Evolutionary conservation across 2,329 filamentous ascomycete species (phyloP), one percentile per base, ranked within the genome.

Genomic region (Teratosphaeria gauchensis): DNA sequence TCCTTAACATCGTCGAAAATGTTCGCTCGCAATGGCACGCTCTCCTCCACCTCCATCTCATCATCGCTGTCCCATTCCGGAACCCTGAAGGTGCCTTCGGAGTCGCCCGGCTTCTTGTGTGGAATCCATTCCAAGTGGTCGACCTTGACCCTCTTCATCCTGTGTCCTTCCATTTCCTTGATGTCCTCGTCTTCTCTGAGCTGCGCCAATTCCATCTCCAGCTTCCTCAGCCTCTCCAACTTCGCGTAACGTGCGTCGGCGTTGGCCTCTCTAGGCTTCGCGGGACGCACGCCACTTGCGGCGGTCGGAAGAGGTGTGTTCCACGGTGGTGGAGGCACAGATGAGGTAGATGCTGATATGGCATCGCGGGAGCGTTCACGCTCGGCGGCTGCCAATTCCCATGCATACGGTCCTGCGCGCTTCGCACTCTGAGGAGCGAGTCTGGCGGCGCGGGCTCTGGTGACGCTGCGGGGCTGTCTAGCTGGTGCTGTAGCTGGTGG

Each of bases 31-130:
- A 61, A 55, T 24, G 63, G 59, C 14, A 62, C 63, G 46, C 64
- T 63, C 53, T 62, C 61, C 46, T 69, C 66, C 55, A 72, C 68
- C 59, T 70, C 68, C 63, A 72, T 71, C 61, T 71, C 68, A 31
- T 70, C 69, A 53, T 71, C 69, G 46, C 61, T 64, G 56, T 71
- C 68, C 16, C 59, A 55, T 11, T 72, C 69, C 12, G 66, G 66
- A 35, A 71, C 63, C 9, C 68, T 56, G 63, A 70, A 72, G 12
- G 65, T 71, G 33, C 63, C 62, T n/a, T 48, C 55, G 3, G 64
- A 53, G 21, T 72, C 69, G 31, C 68, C 69, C 4, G 68, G 69
- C 12, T 61, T 61, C 54, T 67, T 68, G 59, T 69, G 67, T 56
- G 69, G 69, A 31, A 72, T 69, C 12, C 33, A 48, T 11, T 61